Evolutionary conservation across 108 stramenopile genomes (phyloP).

Genomic region (Cyclotella cryptica): DNA sequence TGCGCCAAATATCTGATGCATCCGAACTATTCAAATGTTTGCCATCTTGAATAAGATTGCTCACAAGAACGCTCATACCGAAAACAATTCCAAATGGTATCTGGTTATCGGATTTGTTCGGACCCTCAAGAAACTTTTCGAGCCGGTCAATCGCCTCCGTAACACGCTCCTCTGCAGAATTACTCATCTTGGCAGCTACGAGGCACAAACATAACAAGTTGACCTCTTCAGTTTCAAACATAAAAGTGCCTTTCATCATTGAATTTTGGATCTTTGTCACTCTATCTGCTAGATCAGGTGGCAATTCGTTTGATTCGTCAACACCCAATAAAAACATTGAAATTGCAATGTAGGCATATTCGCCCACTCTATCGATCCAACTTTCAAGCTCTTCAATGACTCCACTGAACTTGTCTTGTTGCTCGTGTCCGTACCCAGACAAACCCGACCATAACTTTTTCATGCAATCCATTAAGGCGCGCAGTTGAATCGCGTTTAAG

Average conservation of each 20-base stretch:
- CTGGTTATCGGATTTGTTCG: constrained; percentile 27
- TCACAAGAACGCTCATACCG: constrained; percentile 67
- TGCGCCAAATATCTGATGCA: constrained; percentile 25
- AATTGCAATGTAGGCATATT: constrained; percentile 32
- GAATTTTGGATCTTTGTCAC: constrained; percentile 20
- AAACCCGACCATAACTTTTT: constrained; percentile 10
- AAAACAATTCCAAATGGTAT: constrained; percentile 61
- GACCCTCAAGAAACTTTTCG: constrained; percentile 53
- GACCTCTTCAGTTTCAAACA: constrained; percentile 40
- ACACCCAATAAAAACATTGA: constrained; percentile 23
- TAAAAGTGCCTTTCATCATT: constrained; percentile 34
- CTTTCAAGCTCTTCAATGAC: constrained; percentile 24
- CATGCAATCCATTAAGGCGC: constrained; percentile 35
- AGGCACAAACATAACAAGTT: constrained; percentile 37
- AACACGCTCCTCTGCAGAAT: constrained; percentile 46
- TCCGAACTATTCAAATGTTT: constrained; percentile 21
- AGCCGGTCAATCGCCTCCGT: constrained; percentile 51
- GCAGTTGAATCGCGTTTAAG: constrained; percentile 29
- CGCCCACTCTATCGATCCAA: constrained; percentile 23
- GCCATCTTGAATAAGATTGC: constrained; percentile 15
- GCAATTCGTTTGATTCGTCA: constrained; percentile 18
- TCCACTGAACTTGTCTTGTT: constrained; percentile 20
- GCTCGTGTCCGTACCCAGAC: constrained; percentile 22
- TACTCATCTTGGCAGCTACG: constrained; percentile 38
- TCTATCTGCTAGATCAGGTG: constrained; percentile 10